Percentiles rank a stretch among this genome's conserved stretches.
These are phyloP conservation scores for Schizophyllum amplum DNA, from an alignment of 1,284 basidiomycete genomes.

Conservation along the genomic window DNA sequence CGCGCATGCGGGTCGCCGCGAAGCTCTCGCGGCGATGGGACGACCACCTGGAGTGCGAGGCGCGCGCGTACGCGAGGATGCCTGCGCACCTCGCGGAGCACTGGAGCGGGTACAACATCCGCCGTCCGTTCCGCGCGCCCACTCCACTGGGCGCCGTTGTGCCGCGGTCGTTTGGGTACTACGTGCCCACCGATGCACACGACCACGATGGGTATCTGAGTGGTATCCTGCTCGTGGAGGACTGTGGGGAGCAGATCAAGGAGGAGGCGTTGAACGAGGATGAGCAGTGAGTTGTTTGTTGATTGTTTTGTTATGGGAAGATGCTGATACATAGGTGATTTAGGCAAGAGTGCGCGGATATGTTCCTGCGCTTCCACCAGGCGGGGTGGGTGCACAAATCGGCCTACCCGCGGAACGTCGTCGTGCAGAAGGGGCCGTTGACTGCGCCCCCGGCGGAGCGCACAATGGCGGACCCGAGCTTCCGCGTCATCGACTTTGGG, in stretches of 20 bases:
- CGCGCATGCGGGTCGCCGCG: conserved; percentile 23
- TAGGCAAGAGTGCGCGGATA: conserved; percentile 11
- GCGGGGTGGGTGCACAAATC: conserved; percentile 12
- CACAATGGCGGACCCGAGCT: conserved; percentile 1
- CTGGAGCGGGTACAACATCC: conserved; percentile 38
- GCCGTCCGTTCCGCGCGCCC: conserved; percentile 21
- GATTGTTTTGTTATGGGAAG: no score
- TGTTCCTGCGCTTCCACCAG: conserved; percentile 12
- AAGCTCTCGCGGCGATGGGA: conserved; percentile 24
- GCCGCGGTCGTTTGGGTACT: conserved; percentile 50
- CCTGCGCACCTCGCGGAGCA: conserved; percentile 37
- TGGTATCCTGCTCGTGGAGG: conserved; percentile 42
- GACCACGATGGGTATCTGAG: conserved; percentile 21
- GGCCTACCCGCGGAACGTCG: conserved; percentile 11
- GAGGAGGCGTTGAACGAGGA: conserved; percentile 15
- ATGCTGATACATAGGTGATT: neutral
- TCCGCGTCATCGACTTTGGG: conserved; percentile 15
- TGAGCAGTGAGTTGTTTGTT: neutral
- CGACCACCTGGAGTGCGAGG: conserved; percentile 28
- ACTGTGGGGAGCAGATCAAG: conserved; percentile 34
- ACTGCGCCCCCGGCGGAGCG: conserved; percentile 1
- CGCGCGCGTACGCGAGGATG: conserved; percentile 33
- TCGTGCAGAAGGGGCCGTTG: conserved; percentile 12
- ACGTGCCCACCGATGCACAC: conserved; percentile 23
- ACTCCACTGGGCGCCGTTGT: conserved; percentile 37